Percentiles rank a stretch among this genome's conserved stretches.
These are phyloP conservation scores for Candida tunisiensis DNA, from an alignment of 1,139 yeast species.

Conservation along the genomic window DNA sequence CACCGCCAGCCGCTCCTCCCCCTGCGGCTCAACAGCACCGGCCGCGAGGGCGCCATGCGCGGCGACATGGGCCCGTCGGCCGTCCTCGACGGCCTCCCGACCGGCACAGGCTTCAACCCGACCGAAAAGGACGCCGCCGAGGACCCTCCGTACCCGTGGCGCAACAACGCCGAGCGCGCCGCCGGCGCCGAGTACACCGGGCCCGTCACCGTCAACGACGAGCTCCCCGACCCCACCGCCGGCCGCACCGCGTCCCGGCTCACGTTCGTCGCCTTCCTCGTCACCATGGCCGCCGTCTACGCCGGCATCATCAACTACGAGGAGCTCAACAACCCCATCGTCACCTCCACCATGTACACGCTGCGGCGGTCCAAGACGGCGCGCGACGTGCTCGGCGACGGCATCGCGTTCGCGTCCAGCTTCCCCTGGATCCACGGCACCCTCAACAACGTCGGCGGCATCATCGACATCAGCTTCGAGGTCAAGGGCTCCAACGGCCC, in stretches of 20 bases:
- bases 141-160: too few relatives aligned
- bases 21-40: too few relatives aligned
- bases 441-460: slow-evolving; percentile 68
- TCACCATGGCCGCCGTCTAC: slow-evolving; percentile 49
- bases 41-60: too few relatives aligned
- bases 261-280: slow-evolving; percentile 43
- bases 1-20: too few relatives aligned
- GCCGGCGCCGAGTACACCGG: too few relatives aligned
- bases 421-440: slow-evolving; percentile 88
- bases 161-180: too few relatives aligned
- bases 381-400: slow-evolving; percentile 49
- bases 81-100: too few relatives aligned
- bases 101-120: too few relatives aligned
- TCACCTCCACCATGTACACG: slow-evolving; percentile 74
- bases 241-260: slow-evolving; percentile 32
- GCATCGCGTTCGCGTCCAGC: slow-evolving; percentile 49
- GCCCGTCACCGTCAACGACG: slow-evolving; percentile 21
- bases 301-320: slow-evolving; percentile 78
- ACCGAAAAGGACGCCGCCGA: too few relatives aligned
- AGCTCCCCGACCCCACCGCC: slow-evolving; percentile 43
- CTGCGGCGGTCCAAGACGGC: slow-evolving; percentile 64
- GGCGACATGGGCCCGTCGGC: too few relatives aligned
- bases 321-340: slow-evolving; percentile 74
- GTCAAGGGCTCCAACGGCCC: slow-evolving; percentile 38
- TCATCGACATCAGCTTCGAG: slow-evolving; percentile 52